Evolutionary conservation across 768 basidiomycete species (phyloP).

Genomic region (Lentinula sp.): DNA sequence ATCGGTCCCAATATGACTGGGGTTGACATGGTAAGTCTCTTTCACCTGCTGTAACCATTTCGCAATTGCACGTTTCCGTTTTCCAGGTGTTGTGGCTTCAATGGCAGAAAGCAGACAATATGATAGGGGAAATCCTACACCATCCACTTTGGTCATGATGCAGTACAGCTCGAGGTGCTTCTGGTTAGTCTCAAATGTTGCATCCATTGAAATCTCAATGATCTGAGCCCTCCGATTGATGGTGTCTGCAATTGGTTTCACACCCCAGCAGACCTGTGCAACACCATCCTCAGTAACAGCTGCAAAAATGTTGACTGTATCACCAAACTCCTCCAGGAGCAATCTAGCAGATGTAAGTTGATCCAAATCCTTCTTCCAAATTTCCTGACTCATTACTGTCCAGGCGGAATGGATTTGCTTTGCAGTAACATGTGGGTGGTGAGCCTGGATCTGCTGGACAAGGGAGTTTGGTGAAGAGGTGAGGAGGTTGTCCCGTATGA

Average conservation of each 20-base stretch:
- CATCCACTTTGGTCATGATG: too few species aligned
- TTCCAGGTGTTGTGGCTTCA: too few species aligned
- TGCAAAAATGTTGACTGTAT: neutral
- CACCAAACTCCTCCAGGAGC: conserved; percentile 27
- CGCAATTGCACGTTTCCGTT: too few species aligned
- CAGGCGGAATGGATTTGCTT: neutral
- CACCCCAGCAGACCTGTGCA: neutral
- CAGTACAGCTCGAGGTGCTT: too few species aligned
- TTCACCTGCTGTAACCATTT: too few species aligned
- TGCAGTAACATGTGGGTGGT: neutral
- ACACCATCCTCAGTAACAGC: neutral
- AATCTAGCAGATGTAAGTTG: neutral
- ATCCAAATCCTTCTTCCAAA: neutral
- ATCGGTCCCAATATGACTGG: too few species aligned
- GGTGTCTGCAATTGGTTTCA: neutral
- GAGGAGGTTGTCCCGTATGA: too few species aligned
- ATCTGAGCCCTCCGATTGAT: neutral
- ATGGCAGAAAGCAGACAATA: too few species aligned
- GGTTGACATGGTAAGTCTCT: too few species aligned
- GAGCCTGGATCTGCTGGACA: neutral
- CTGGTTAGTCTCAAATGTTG: too few species aligned
- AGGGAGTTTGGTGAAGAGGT: neutral
- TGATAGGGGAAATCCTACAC: too few species aligned
- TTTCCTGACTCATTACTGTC: neutral
- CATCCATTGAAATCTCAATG: too few species aligned